Evolutionary conservation across 1,284 basidiomycete genomes (phyloP).

Genomic region (Naganishia cerealis): DNA sequence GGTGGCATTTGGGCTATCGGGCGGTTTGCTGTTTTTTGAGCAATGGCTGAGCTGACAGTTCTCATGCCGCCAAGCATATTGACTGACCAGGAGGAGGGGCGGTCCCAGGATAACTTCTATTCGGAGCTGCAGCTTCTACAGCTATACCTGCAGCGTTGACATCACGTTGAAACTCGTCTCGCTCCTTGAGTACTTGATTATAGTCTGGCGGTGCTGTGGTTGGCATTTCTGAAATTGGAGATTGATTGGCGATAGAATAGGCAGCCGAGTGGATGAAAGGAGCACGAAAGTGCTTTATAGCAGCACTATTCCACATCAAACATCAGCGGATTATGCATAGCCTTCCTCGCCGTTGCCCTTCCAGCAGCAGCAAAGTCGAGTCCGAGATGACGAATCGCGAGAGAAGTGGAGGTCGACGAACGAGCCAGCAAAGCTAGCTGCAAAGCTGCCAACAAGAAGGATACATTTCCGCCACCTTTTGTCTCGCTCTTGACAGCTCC

Average conservation of each 20-base stretch:
- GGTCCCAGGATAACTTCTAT: not conserved
- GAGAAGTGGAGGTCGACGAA: too few relatives aligned
- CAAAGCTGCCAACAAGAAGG: too few relatives aligned
- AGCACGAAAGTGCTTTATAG: not conserved
- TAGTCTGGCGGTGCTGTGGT: constrained; percentile 10
- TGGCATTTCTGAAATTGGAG: not conserved
- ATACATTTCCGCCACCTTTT: too few relatives aligned
- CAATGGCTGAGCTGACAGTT: not conserved
- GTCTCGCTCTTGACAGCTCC: too few relatives aligned
- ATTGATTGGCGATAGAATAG: not conserved
- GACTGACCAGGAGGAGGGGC: constrained; percentile 4
- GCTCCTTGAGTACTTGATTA: constrained; percentile 19
- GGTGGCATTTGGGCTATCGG: not conserved
- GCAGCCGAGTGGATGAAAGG: not conserved
- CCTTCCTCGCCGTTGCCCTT: not conserved
- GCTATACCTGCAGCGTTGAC: constrained; percentile 10
- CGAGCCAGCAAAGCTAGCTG: too few relatives aligned
- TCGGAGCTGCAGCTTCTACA: constrained; percentile 1
- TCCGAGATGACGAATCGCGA: not conserved
- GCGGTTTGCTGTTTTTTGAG: not conserved
- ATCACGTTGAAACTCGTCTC: constrained; percentile 16
- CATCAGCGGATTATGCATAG: not conserved
- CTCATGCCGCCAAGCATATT: not conserved
- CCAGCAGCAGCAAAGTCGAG: too few relatives aligned
- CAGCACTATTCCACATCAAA: not conserved